Percentiles rank a stretch among this genome's conserved stretches.
These are phyloP conservation scores for Fusarium tjaetaba DNA, from an alignment of 2,329 filamentous ascomycete species.

Conservation along the genomic window DNA sequence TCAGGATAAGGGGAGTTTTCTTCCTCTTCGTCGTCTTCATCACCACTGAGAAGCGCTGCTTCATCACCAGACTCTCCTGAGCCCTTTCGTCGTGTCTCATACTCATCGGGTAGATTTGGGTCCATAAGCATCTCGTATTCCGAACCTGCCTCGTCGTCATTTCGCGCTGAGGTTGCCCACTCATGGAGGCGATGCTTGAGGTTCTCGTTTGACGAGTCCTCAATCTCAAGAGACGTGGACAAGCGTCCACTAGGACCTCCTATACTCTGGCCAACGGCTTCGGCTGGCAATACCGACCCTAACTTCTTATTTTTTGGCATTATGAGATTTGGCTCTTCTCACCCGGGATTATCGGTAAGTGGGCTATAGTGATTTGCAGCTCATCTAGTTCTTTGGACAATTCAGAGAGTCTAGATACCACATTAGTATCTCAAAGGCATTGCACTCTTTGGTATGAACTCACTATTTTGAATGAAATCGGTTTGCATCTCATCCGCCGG, in stretches of 20 bases:
- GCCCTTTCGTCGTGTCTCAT: conserved; percentile 48
- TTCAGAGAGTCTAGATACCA: background rate
- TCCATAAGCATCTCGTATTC: conserved; percentile 68
- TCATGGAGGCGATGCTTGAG: conserved; percentile 50
- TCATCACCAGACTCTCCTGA: conserved; percentile 37
- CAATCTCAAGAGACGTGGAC: conserved; percentile 43
- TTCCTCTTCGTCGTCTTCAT: conserved; percentile 53
- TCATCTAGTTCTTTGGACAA: background rate
- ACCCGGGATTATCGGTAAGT: background rate
- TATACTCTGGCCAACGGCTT: conserved; percentile 39
- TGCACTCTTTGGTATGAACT: background rate
- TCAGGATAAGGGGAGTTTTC: conserved; percentile 71
- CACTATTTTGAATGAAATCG: background rate
- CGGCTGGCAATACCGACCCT: conserved; percentile 20
- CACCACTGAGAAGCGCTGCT: conserved; percentile 32
- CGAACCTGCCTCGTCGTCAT: conserved; percentile 50
- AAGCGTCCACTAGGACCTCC: conserved; percentile 39
- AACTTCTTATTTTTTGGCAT: conserved; percentile 14
- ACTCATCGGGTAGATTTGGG: conserved; percentile 59
- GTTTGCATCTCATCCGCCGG: background rate
- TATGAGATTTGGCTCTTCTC: background rate
- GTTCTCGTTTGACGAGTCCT: conserved; percentile 37
- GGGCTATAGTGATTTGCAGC: background rate
- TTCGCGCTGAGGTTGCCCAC: conserved; percentile 49
- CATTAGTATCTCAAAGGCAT: background rate